phyloP scores from a whole-genome alignment of 2,329 filamentous ascomycete species.

The Xylogone sp. region DNA sequence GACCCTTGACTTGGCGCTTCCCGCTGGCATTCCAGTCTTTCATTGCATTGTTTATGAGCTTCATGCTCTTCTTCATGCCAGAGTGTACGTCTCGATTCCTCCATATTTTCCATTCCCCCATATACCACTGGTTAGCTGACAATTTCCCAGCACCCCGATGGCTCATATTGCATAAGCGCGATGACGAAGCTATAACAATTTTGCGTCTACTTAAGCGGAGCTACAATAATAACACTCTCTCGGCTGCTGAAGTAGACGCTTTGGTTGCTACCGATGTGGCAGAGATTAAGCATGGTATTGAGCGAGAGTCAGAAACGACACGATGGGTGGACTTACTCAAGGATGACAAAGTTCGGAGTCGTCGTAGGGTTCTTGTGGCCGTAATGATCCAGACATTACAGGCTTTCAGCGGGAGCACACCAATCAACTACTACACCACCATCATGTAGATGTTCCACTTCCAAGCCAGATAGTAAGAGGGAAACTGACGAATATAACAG shows the following conservation, averaged over 20 bases:
- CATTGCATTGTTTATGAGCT: not conserved
- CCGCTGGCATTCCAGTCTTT: constrained; percentile 36
- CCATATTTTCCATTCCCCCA: too few species aligned
- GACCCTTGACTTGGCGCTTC: constrained; percentile 49
- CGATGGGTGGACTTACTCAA: not conserved
- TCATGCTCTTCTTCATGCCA: not conserved
- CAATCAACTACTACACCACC: not conserved
- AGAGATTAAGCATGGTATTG: not conserved
- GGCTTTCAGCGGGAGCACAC: not conserved
- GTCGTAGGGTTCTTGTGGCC: not conserved
- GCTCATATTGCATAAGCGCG: not conserved
- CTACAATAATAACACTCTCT: not conserved
- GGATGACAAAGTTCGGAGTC: not conserved
- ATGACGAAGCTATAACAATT: not conserved
- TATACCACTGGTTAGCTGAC: too few species aligned
- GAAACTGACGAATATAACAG: too few species aligned
- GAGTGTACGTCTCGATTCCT: not conserved
- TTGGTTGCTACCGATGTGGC: not conserved
- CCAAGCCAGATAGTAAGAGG: not conserved
- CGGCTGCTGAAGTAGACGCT: not conserved
- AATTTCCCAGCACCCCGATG: not conserved
- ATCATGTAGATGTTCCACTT: not conserved
- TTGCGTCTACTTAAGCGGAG: not conserved
- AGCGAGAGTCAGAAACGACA: not conserved
- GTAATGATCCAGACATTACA: not conserved